Conservation (phyloP, 2,329 filamentous ascomycete genomes). For the Lachnellula occidentalis region DNA sequence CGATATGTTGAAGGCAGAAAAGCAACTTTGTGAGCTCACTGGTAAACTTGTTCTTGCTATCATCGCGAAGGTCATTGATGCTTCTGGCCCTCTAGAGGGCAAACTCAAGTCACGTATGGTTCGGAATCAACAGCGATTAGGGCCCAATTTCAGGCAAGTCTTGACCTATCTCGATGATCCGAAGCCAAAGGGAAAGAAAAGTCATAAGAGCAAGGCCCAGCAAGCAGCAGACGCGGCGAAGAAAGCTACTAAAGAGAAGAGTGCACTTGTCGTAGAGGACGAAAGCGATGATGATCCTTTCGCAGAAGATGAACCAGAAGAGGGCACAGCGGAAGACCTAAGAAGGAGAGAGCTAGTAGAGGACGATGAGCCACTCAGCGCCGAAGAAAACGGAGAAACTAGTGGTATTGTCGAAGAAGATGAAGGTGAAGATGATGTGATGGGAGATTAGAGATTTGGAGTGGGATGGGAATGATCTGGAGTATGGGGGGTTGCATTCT, state of each 20-base stretch:
- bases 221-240: conserved; percentile 37
- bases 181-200: conserved; percentile 43
- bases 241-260: conserved; percentile 36
- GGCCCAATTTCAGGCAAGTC: conserved; percentile 80
- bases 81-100: conserved; percentile 51
- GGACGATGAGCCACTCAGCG: conserved; percentile 35
- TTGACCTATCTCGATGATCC: conserved; percentile 72
- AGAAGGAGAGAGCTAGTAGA: conserved; percentile 50
- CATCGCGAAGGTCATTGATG: conserved; percentile 68
- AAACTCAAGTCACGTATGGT: conserved; percentile 66
- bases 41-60: conserved; percentile 80
- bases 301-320: conserved; percentile 47
- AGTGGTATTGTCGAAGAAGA: conserved; percentile 25
- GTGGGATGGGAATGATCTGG: conserved; percentile 1
- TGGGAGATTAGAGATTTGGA: conserved; percentile 35
- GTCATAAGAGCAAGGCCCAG: conserved; percentile 36
- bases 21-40: conserved; percentile 78
- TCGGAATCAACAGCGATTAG: conserved; percentile 75
- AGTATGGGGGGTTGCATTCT: conserved; percentile 4
- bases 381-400: conserved; percentile 37
- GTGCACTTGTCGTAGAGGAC: conserved; percentile 27
- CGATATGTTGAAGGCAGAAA: conserved; percentile 70
- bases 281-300: conserved; percentile 36
- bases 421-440: conserved; percentile 34
- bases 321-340: conserved; percentile 54